Conservation (phyloP, 352 stramenopile genomes). For the Phytophthora tubulina region DNA sequence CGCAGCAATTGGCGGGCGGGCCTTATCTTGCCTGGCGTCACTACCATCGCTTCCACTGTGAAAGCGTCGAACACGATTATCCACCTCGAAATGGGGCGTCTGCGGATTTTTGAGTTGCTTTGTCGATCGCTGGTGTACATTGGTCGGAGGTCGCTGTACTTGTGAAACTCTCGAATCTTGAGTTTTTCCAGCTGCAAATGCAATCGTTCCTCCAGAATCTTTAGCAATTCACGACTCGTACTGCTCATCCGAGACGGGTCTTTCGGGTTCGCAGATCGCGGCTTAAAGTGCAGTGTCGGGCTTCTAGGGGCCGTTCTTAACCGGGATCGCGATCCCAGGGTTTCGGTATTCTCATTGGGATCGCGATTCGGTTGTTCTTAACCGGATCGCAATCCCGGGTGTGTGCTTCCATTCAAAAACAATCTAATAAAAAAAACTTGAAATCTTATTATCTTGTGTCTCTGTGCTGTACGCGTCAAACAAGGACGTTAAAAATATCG, state of each 20-base stretch:
- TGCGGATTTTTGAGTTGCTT: conserved; percentile 85
- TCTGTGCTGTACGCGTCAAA: too few species aligned
- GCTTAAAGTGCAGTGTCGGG: conserved; percentile 59
- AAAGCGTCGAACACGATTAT: conserved; percentile 59
- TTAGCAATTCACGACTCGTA: conserved; percentile 80
- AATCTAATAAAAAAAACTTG: too few species aligned
- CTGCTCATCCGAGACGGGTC: conserved; percentile 75
- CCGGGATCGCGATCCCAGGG: too few species aligned
- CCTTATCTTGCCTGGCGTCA: conserved; percentile 32
- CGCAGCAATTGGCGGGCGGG: conserved; percentile 38
- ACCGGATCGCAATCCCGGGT: too few species aligned
- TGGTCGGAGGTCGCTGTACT: conserved; percentile 65
- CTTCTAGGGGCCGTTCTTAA: conserved; percentile 22
- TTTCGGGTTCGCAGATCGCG: conserved; percentile 29
- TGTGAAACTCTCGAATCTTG: conserved; percentile 84
- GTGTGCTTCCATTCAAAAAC: too few species aligned
- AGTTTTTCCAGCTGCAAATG: conserved; percentile 75
- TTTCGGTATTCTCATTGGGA: too few species aligned
- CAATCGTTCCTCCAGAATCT: conserved; percentile 80
- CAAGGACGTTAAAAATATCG: too few species aligned
- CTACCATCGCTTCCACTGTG: conserved; percentile 35
- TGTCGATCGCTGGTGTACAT: conserved; percentile 80
- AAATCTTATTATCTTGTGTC: too few species aligned
- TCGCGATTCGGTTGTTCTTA: too few species aligned
- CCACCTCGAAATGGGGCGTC: conserved; percentile 71